Percentiles rank a stretch among this genome's conserved stretches.
phyloP scores from a whole-genome alignment of 2,329 filamentous ascomycete species.

The Claviceps africana region DNA sequence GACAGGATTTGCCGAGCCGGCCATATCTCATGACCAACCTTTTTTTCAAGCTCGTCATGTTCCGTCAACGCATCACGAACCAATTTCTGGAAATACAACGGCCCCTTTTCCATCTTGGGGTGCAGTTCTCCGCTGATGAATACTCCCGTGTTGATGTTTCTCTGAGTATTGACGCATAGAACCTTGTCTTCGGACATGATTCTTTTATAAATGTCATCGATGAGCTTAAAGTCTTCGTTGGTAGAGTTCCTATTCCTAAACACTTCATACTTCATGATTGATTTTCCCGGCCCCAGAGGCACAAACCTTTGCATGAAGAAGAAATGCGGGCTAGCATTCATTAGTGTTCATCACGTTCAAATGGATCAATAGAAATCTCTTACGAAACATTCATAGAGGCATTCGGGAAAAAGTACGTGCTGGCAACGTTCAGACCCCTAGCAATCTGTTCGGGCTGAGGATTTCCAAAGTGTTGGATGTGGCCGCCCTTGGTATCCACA shows the following conservation, averaged over 20 bases:
- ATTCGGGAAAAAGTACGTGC: constrained; percentile 37
- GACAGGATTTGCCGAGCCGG: constrained; percentile 29
- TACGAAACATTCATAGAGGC: constrained; percentile 36
- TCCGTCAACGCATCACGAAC: constrained; percentile 33
- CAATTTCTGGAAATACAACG: constrained; percentile 40
- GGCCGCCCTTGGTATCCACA: constrained; percentile 31
- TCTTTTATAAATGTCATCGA: constrained; percentile 47
- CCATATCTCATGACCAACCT: constrained; percentile 34
- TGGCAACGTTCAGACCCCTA: constrained; percentile 29
- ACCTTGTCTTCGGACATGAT: constrained; percentile 52
- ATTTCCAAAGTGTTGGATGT: constrained; percentile 37
- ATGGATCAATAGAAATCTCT: constrained; percentile 12
- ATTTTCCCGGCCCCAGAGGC: constrained; percentile 34
- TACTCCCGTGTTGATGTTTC: constrained; percentile 46
- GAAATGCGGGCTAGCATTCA: constrained; percentile 36
- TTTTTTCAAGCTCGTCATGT: constrained; percentile 33
- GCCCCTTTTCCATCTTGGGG: constrained; percentile 44
- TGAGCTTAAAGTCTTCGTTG: constrained; percentile 42
- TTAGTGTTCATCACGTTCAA: neutral
- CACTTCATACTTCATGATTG: constrained; percentile 47
- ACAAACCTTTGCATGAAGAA: constrained; percentile 51
- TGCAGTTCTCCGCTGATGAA: constrained; percentile 51
- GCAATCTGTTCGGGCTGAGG: constrained; percentile 33
- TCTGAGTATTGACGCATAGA: constrained; percentile 44
- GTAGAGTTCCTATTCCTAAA: constrained; percentile 46